These are phyloP conservation scores for Coemansia sp. DNA, from an alignment of 192 early-diverging fungal species.

Conservation along the genomic window DNA sequence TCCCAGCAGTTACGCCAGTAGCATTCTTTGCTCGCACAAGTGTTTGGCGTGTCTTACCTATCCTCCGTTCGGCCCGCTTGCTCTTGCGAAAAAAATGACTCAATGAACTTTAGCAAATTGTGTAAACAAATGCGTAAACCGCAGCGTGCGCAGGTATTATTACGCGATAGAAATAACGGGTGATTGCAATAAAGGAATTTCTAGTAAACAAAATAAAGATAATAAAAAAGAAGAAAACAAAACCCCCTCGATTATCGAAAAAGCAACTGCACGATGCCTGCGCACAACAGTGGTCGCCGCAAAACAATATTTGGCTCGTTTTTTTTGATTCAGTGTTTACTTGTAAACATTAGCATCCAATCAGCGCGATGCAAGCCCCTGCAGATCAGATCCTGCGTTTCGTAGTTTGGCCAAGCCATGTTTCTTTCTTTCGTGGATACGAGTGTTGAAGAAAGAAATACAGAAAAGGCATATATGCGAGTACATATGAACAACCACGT, in stretches of 20 bases:
- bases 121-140: background rate
- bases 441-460: background rate
- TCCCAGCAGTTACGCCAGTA: constrained; percentile 20
- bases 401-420: background rate
- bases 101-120: background rate
- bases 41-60: background rate
- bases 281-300: background rate
- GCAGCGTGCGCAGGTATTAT: background rate
- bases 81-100: background rate
- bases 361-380: constrained; percentile 16
- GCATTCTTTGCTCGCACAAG: background rate
- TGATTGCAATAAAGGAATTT: background rate
- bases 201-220: constrained; percentile 1
- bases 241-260: background rate
- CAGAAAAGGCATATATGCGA: background rate
- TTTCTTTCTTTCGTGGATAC: background rate
- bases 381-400: background rate
- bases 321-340: background rate
- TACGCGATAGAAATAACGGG: background rate
- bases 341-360: constrained; percentile 43
- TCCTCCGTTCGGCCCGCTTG: background rate
- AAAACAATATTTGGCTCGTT: constrained; percentile 1
- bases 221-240: background rate
- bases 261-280: background rate
- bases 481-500: background rate